Percentiles rank a stretch among this genome's conserved stretches.
These are phyloP conservation scores for Phycomyces nitens DNA, from an alignment of 192 early-diverging fungal species.

Conservation along the genomic window DNA sequence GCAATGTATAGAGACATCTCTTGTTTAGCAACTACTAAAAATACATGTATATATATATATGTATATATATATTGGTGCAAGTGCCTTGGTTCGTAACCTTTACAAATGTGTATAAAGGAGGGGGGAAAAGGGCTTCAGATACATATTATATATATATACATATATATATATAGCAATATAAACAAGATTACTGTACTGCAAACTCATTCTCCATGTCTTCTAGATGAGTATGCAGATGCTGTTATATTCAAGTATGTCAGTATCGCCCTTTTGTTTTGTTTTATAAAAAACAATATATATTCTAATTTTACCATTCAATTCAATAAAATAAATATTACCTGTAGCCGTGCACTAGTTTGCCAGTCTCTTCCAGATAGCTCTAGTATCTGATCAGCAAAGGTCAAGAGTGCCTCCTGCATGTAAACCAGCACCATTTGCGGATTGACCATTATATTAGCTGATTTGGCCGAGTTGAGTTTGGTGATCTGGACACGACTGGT, in stretches of 20 bases:
- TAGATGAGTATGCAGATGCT: conserved; percentile 10
- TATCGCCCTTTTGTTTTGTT: not conserved
- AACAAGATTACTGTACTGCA: conserved; percentile 1
- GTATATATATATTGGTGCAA: no score
- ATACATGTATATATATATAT: no score
- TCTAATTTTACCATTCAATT: not conserved
- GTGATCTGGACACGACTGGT: conserved; percentile 8
- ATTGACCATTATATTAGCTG: conserved; percentile 30
- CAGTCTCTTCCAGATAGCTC: conserved; percentile 32
- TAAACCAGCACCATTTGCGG: conserved; percentile 24
- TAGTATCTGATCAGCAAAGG: conserved; percentile 30
- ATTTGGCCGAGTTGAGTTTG: conserved; percentile 1
- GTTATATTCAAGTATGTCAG: not conserved
- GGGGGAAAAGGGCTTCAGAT: no score
- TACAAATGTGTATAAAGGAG: no score
- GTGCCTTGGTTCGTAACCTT: no score
- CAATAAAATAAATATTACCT: conserved; percentile 17
- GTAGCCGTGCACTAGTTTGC: conserved; percentile 17
- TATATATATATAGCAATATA: not conserved
- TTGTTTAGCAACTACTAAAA: no score
- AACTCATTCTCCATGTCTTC: conserved; percentile 14
- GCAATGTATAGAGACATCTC: no score
- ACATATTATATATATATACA: no score
- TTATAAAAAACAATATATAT: not conserved
- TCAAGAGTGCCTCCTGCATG: conserved; percentile 30